phyloP scores from a whole-genome alignment of 805 yeast genomes.

The Cyberlindnera xylosilytica region DNA sequence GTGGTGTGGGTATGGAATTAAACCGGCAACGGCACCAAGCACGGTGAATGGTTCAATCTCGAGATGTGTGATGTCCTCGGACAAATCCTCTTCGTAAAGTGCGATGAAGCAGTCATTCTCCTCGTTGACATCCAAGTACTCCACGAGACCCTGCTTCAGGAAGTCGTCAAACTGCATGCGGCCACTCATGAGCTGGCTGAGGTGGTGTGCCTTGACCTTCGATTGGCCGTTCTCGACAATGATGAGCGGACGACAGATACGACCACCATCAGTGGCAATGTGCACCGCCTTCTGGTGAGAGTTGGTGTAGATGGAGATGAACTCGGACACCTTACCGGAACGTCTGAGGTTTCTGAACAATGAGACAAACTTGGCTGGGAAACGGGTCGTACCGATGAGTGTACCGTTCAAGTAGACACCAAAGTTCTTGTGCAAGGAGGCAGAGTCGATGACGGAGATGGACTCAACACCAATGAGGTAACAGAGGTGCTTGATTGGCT shows the following conservation, averaged over 20 bases:
- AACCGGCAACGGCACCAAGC: slow-evolving; percentile 88
- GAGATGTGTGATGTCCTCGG: slow-evolving; percentile 69
- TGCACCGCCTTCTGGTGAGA: slow-evolving; percentile 91
- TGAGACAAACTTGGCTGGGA: slow-evolving; percentile 77
- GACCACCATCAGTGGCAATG: slow-evolving; percentile 98
- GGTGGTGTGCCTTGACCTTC: slow-evolving; percentile 69
- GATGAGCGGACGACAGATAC: slow-evolving; percentile 95
- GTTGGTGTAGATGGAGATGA: slow-evolving; percentile 87
- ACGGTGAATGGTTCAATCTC: slow-evolving; percentile 96
- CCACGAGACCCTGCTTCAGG: slow-evolving; percentile 80
- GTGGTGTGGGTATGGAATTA: slow-evolving; percentile 90
- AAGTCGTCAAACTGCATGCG: slow-evolving; percentile 89
- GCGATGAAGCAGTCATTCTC: slow-evolving; percentile 95
- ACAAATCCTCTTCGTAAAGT: slow-evolving; percentile 68
- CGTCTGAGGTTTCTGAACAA: slow-evolving; percentile 81
- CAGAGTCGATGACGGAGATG: slow-evolving; percentile 75
- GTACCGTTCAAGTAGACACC: slow-evolving; percentile 95
- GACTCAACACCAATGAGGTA: slow-evolving; percentile 87
- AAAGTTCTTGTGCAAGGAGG: slow-evolving; percentile 75
- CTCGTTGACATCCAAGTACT: slow-evolving; percentile 94
- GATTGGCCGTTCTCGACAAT: slow-evolving; percentile 74
- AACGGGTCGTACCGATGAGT: slow-evolving; percentile 82
- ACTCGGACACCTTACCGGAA: slow-evolving; percentile 80
- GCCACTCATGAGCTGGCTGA: slow-evolving; percentile 59
- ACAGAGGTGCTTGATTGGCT: slow-evolving; percentile 76